Percentiles rank a stretch among this genome's conserved stretches.
Conservation (phyloP, 768 basidiomycete species). For the Collybia mongolica region DNA sequence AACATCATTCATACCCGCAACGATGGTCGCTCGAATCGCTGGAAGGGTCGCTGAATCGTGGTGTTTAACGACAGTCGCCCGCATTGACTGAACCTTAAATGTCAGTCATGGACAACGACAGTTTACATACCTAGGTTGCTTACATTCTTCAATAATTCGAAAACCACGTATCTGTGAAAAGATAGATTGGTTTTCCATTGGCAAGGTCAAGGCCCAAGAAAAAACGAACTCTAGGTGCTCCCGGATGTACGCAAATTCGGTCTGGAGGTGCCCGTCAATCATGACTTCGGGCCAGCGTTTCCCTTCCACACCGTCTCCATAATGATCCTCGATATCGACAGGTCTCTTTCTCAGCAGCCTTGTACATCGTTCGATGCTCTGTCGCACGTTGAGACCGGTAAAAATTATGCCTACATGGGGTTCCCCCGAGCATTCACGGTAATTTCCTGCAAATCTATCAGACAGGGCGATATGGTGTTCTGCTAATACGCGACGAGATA, state of each 20-base stretch:
- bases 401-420: conserved; percentile 84
- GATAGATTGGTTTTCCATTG: neutral
- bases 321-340: conserved; percentile 39
- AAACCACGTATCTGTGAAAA: conserved; percentile 69
- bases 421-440: conserved; percentile 36
- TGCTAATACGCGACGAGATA: conserved; percentile 84
- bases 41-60: conserved; percentile 42
- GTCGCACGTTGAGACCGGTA: conserved; percentile 68
- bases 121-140: conserved; percentile 18
- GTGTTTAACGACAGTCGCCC: conserved; percentile 60
- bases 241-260: conserved; percentile 78
- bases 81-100: conserved; percentile 54
- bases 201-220: neutral
- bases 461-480: conserved; percentile 89
- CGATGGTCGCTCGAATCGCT: conserved; percentile 74
- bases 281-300: conserved; percentile 59
- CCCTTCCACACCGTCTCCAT: conserved; percentile 20
- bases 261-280: conserved; percentile 71
- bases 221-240: conserved; percentile 78
- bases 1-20: conserved; percentile 70
- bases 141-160: conserved; percentile 89
- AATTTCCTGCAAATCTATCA: conserved; percentile 43
- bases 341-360: conserved; percentile 51
- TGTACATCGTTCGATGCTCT: conserved; percentile 69
- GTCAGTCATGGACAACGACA: neutral